Evolutionary conservation across 2,329 filamentous ascomycete species (phyloP), one percentile per base, ranked within the genome.

Genomic region (Moelleriella libera): DNA sequence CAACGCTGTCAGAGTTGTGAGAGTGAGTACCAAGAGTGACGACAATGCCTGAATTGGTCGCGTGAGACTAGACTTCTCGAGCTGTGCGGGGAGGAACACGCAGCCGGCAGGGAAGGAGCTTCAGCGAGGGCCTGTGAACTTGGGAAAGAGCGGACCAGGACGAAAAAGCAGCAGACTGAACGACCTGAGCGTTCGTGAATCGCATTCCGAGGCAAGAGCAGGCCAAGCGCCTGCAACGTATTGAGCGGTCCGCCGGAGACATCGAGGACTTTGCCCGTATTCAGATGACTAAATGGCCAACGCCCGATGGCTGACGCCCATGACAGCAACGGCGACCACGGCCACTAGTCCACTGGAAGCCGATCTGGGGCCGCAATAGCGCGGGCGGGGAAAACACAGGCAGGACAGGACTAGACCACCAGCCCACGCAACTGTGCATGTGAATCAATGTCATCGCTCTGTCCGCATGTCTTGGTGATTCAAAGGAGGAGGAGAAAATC

Each of bases 61-160:
- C 49, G 47, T 51, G 49, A 51, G 49, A 47, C 45, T 37, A 32
- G 31, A 43, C 47, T 51, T 49, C 49, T 30, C 10, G 32, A n/a
- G 31, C 37, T 41, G 44, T 43, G 29, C 41, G 31, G 34, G 34
- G 34, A 37, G 12, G 4, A 9, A 8, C 8, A 21, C 21, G 21
- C 21, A 21, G 21, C 8, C 34, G 12, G 34, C 34, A 12, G 34
- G 34, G 34, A 37, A 37, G 12, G 8, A 8, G 34, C 34, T 12
- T 37, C 34, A 37, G 34, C 2, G 34, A 21, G 34, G 8, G 8
- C 34, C 34, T 12, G 4, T 8, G 8, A 37, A 37, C 12, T 8
- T 9, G 34, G 34, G 34, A 37, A 37, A 37, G 34, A 37, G 34
- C 34, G 34, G 34, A 8, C 34, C 34, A 37, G 34, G 12, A 37